Evolutionary conservation across 495 filamentous ascomycete genomes (phyloP).

Genomic region (Neurospora sp.): DNA sequence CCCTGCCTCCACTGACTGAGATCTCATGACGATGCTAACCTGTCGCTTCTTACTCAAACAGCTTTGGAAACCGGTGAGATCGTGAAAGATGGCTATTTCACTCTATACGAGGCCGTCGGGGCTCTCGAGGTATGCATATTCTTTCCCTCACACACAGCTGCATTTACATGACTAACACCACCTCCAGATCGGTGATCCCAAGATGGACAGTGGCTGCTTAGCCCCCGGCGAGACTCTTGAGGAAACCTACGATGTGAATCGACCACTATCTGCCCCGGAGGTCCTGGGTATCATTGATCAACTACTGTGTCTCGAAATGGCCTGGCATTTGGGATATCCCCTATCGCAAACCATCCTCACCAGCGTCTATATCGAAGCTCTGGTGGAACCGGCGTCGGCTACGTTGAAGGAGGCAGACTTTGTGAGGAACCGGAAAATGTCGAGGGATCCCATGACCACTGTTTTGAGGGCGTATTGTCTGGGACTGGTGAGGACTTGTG

Average conservation of each 20-base stretch:
- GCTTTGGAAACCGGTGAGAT: constrained; percentile 71
- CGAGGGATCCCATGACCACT: constrained; percentile 44
- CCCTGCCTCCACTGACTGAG: background rate
- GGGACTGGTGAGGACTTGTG: constrained; percentile 73
- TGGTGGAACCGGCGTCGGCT: constrained; percentile 61
- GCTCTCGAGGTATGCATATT: constrained; percentile 70
- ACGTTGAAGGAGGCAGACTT: constrained; percentile 65
- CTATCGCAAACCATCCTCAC: constrained; percentile 92
- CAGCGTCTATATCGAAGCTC: constrained; percentile 81
- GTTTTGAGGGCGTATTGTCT: constrained; percentile 82
- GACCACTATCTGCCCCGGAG: constrained; percentile 58
- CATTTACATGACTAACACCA: background rate
- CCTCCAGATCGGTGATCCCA: constrained; percentile 86
- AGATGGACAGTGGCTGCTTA: constrained; percentile 92
- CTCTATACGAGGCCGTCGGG: constrained; percentile 85
- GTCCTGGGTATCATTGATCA: constrained; percentile 92
- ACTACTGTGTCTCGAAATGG: constrained; percentile 88
- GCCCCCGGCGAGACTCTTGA: constrained; percentile 68
- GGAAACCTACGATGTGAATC: constrained; percentile 72
- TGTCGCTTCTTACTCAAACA: constrained; percentile 22
- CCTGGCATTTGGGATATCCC: constrained; percentile 91
- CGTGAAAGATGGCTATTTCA: constrained; percentile 89
- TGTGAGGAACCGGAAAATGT: constrained; percentile 21
- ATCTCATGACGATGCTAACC: background rate
- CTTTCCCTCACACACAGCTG: background rate